Evolutionary conservation across 2,329 filamentous ascomycete genomes (phyloP).

Genomic region (Coccinonectria pachysandricola): DNA sequence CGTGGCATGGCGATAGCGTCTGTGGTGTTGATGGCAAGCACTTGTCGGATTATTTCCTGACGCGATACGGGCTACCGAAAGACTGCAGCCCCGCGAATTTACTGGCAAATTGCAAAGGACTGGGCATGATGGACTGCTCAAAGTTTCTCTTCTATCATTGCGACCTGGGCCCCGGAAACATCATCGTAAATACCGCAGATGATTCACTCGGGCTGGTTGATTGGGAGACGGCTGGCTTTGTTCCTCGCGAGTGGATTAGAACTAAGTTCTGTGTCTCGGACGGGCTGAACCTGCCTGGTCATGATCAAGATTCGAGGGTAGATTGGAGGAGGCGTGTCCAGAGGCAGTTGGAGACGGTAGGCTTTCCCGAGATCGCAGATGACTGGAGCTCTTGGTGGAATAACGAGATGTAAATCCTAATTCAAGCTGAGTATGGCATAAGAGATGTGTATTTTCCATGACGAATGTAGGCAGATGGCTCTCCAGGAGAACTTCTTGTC

Average conservation of each 20-base stretch:
- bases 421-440: no score
- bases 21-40: not conserved
- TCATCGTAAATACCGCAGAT: conserved; percentile 16
- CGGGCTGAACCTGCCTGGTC: conserved; percentile 16
- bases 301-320: not conserved
- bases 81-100: conserved; percentile 3
- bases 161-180: conserved; percentile 21
- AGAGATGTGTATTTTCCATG: no score
- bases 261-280: conserved; percentile 22
- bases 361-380: not conserved
- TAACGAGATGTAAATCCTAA: not conserved
- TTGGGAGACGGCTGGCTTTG: conserved; percentile 21
- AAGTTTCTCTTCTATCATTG: conserved; percentile 20
- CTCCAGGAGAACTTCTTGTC: no score
- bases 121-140: conserved; percentile 23
- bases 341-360: not conserved
- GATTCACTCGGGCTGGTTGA: conserved; percentile 20
- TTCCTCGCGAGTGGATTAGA: conserved; percentile 22
- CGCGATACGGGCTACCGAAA: not conserved
- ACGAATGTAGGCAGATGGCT: no score
- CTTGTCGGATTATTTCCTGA: not conserved
- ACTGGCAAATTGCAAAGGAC: conserved; percentile 3
- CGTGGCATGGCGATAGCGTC: not conserved
- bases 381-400: not conserved
- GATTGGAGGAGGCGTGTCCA: not conserved